Conservation (phyloP, 1,139 yeast genomes). For the Dujonia santamariae region DNA sequence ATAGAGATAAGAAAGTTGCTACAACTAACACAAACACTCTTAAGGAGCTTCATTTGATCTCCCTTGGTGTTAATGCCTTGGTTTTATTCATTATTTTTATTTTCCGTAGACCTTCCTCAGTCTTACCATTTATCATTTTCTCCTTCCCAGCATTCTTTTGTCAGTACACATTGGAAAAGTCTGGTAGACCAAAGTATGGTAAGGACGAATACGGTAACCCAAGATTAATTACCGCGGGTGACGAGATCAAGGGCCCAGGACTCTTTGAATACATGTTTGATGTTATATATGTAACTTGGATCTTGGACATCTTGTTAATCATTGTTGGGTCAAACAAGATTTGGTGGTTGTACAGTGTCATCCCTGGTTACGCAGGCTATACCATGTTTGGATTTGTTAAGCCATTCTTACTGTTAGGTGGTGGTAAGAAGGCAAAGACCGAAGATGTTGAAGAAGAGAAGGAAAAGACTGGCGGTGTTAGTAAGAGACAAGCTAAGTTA, state of each 20-base stretch:
- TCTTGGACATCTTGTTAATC: constrained; percentile 54
- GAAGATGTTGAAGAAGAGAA: constrained; percentile 11
- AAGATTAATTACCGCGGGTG: constrained; percentile 53
- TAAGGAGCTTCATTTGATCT: constrained; percentile 49
- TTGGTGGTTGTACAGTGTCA: constrained; percentile 53
- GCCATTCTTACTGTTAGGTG: constrained; percentile 16
- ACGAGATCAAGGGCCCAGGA: constrained; percentile 64
- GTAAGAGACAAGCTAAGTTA: constrained; percentile 49
- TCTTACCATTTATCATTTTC: constrained; percentile 51
- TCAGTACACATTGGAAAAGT: constrained; percentile 56
- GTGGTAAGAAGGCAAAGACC: constrained; percentile 12
- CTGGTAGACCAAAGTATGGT: constrained; percentile 63
- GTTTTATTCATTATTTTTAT: constrained; percentile 37
- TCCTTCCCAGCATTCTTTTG: constrained; percentile 56
- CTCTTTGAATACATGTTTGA: constrained; percentile 78
- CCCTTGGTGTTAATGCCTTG: constrained; percentile 38
- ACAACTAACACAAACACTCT: constrained; percentile 52
- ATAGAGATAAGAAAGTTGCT: constrained; percentile 67
- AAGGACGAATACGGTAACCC: constrained; percentile 24
- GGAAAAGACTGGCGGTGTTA: constrained; percentile 11
- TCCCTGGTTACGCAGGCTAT: constrained; percentile 54
- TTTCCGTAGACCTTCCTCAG: constrained; percentile 52
- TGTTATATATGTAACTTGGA: constrained; percentile 66
- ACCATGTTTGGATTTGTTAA: constrained; percentile 42
- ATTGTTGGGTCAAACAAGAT: constrained; percentile 56